phyloP scores from a whole-genome alignment of 78 protist genomes.

The Dictyostelium capitatum region DNA sequence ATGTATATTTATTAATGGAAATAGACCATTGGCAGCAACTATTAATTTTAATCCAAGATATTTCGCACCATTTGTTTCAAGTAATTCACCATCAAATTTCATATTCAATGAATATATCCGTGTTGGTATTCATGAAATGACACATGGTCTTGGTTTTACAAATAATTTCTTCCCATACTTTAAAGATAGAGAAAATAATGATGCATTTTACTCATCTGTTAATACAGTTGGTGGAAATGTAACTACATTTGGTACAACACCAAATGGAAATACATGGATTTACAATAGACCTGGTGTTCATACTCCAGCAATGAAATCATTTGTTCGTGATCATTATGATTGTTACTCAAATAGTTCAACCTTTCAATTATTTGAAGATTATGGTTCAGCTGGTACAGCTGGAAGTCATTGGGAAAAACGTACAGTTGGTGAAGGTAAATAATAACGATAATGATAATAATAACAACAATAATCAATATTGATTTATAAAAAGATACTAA shows the following conservation, averaged over 20 bases:
- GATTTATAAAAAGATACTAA: no score
- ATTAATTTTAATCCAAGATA: slow-evolving; percentile 46
- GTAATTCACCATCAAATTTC: not conserved
- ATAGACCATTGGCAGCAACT: slow-evolving; percentile 21
- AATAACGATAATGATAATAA: no score
- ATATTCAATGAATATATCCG: slow-evolving; percentile 29
- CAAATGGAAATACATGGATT: slow-evolving; percentile 28
- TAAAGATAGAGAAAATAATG: not conserved
- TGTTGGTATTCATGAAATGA: slow-evolving; percentile 75
- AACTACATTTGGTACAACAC: slow-evolving; percentile 24
- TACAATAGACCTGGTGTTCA: not conserved
- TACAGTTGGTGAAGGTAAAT: slow-evolving; percentile 10
- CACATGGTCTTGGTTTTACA: slow-evolving; percentile 69
- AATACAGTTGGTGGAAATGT: no score
- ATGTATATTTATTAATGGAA: not conserved
- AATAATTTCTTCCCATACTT: not conserved
- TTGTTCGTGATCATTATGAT: slow-evolving; percentile 21
- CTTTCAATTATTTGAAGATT: slow-evolving; percentile 23
- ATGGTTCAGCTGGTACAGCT: slow-evolving; percentile 37
- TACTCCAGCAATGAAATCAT: slow-evolving; percentile 12
- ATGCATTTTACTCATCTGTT: not conserved
- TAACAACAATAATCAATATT: no score
- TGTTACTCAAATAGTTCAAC: not conserved
- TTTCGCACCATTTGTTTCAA: not conserved
- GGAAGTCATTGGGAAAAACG: slow-evolving; percentile 54